Base-by-base conservation (phyloP, 495 filamentous ascomycete species). In the Xylaria venustula region DNA sequence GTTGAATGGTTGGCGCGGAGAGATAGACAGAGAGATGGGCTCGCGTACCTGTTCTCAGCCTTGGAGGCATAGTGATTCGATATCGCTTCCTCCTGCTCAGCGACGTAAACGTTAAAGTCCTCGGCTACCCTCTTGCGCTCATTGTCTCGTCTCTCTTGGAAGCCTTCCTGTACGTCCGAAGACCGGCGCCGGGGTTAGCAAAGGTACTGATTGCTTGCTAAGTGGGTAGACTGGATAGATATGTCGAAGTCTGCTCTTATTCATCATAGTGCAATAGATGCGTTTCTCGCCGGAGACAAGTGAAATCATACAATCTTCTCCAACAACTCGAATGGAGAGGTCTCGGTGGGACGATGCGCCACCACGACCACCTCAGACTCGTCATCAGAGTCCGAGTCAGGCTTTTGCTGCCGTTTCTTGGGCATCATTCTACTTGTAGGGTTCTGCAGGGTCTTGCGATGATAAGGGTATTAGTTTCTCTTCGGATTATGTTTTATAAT, bases 101-200 rank as follows among this genome's bases (percentile, higher is more conserved):
- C 32, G 22, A 15, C 22, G 30, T 48, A 54, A 7, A 28, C n/a
- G 15, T 61, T 8, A 22, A 54, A 54, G 15, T 48, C 19, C 1
- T 25, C 41, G 15, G n/a, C n/a, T n/a, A 61, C 48, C 5, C 11
- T 3, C 11, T 48, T 54, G 30, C 50, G 50, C 8, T 2, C 4
- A 5, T 11, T 23, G 7, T 54, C 6, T 14, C 58, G 58, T n/a
- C 17, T 54, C 0, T 5, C 6, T 11, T 54, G 47, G 40, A 61
- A 41, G 22, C 1, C n/a, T 48, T 61, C 50, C 58, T 61, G 8
- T n/a, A 19, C 23, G 4, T 15, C 37, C 26, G 20, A 41, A n/a
- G 37, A 37, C 15, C n/a, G n/a, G n/a, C n/a, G n/a, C n/a, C n/a
- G n/a, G n/a, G 32, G 50, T 59, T 42, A 59, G 56, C 25, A 22